Evolutionary conservation across 805 yeast species (phyloP), one percentile per base, ranked within the genome.

Genomic region (Saccharomyces cerevisiae): DNA sequence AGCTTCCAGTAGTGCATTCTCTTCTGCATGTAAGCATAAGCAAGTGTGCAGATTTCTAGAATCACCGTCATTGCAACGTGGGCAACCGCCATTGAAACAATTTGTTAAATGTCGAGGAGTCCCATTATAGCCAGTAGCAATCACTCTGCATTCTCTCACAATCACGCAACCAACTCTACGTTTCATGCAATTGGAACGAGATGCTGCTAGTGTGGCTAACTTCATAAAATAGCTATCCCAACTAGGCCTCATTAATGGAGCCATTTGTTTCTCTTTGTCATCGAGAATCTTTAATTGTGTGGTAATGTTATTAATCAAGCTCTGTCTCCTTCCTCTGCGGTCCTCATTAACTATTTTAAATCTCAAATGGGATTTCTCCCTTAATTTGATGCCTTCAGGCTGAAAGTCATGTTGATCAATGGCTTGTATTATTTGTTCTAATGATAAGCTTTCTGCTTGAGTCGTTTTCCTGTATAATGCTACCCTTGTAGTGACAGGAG

Each of bases 211-310:
- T 60, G 89, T 90, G 0, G 99, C 97, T 55, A 94, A 71, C 47
- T 83, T 76, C 99, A 94, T 94, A 70, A 94, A 94, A 68, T 94
- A 94, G 1, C 92, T 80, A 68, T 94, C 99, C 99, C 99, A 94
- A 3, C 84, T 80, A 1, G 99, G 99, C 53, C 99, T 62, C 51
- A 60, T 61, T 46, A 67, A 75, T 28, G 67, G 72, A 53, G 51
- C 57, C n/a, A 59, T 36, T 36, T 61, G 61, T 24, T 59, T 60
- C 47, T 61, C 56, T 27, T 56, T 53, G 32, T 56, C 53, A 47
- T 56, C 46, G 29, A 62, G 54, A 31, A 61, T 52, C 13, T 54
- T 48, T 31, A 59, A 24, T 47, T 59, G 64, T 4, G 52, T 48
- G 11, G 48, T 47, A 4, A 66, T 52, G 1, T 58, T 53, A 8